Base-by-base conservation (phyloP, 2,329 filamentous ascomycete species). In the Fusarium sp. region DNA sequence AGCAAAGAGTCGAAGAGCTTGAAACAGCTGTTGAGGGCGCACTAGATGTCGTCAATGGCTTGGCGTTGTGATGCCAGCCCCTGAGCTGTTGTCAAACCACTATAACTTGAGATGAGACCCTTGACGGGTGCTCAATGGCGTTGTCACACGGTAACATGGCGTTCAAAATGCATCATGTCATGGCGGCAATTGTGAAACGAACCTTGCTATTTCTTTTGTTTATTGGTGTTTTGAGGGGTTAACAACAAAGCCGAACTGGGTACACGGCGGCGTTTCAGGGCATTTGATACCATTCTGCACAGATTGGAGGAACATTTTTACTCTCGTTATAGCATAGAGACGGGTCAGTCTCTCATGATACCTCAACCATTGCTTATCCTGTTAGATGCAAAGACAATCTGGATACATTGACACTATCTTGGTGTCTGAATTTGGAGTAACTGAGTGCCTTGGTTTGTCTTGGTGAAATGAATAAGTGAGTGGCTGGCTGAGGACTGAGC, bases 21-120 rank as follows among this genome's bases (percentile, higher is more conserved):
- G 90, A 93, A 81, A 84, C 82, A 4, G 89, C 86, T 5, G 87
- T 93, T 6, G 90, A 92, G 38, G 87, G 87, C 8, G 90, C 89
- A 2, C 80, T 93, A 64, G 90, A 92, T 76, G 82, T 84, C 57
- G 88, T 90, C n/a, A 89, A 89, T 56, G 88, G 89, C 8, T 80
- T 91, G 66, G 85, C 84, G n/a, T 73, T 88, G 52, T 83, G 69
- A 64, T 62, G 47, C 22, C 40, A 45, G 45, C 29, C 24, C 16
- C 45, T 42, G 60, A 50, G 67, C 56, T 56, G 62, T 38, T 56
- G 58, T n/a, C 35, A 54, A 45, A 42, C 42, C n/a, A 60, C 54
- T 52, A 57, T 54, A 56, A 65, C 64, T 35, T 64, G 63, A 66
- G 40, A 52, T 57, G 69, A 73, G 62, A 66, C 66, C 60, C 56